Conservation (phyloP, 2,329 filamentous ascomycete species). For the Fusarium anthophilum region DNA sequence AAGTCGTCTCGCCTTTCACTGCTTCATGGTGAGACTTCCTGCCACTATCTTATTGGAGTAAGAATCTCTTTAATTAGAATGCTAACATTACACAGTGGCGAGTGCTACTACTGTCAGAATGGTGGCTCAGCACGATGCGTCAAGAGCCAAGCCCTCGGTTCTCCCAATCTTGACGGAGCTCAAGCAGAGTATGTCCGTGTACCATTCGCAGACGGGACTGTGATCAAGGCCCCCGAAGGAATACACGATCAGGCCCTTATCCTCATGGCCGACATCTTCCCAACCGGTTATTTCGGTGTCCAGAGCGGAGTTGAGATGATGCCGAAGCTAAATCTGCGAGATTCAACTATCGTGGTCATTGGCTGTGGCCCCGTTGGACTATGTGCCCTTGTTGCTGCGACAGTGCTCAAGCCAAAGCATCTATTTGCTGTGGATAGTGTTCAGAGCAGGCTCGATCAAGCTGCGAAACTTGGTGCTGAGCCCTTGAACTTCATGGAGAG, state of each 20-base stretch:
- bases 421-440: conserved; percentile 84
- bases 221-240: conserved; percentile 70
- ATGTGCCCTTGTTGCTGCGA: conserved; percentile 80
- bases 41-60: fast-evolving
- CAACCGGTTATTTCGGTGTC: conserved; percentile 85
- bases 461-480: conserved; percentile 79
- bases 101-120: conserved; percentile 86
- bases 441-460: conserved; percentile 76
- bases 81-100: conserved; percentile 41
- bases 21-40: conserved; percentile 69
- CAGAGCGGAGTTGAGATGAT: conserved; percentile 78
- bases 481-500: conserved; percentile 80
- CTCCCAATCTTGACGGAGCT: conserved; percentile 73
- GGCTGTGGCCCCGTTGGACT: conserved; percentile 88
- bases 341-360: conserved; percentile 78
- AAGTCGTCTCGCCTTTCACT: conserved; percentile 87
- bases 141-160: conserved; percentile 76
- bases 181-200: conserved; percentile 86
- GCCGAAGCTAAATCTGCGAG: conserved; percentile 41
- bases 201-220: conserved; percentile 81
- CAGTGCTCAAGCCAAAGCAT: conserved; percentile 77
- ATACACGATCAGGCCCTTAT: conserved; percentile 80
- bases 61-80: fast-evolving
- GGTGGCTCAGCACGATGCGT: conserved; percentile 81
- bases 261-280: conserved; percentile 94